Evolutionary conservation across 257 asterid species (phyloP), one percentile per base, ranked within the genome.

Genomic region (Anisodus tanguticus): DNA sequence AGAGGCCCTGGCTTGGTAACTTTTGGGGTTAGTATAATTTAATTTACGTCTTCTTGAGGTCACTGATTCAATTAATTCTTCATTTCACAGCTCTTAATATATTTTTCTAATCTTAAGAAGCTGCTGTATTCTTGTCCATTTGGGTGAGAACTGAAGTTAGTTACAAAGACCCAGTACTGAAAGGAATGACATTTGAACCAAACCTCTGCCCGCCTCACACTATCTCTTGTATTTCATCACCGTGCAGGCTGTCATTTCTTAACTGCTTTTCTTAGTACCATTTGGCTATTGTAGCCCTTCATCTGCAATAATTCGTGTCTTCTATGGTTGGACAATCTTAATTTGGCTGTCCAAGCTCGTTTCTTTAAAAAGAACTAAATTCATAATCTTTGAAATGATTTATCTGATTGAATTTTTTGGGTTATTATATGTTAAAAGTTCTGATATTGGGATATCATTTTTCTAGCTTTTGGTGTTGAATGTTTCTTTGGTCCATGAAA

Each of bases 1-100:
- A 97, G 99, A 92, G 99, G 99, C 81, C 99, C 99, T 84, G 99
- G 99, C 64, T 89, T 97, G 92, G 99, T 97, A 79, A 95, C 99
- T 69, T 97, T 95, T 89, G 99, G 99, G 97, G 99, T 97, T 84
- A 79, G 98, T 89, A 31, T 31, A 71, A 79, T 82, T 70, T 68
- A 17, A 8, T 70, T 70, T 70, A 43, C 35, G 11, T 1, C 31
- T 43, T 70, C 57, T 70, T 70, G 79, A 70, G 55, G 45, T 9
- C 9, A 9, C 31, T 70, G 79, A 70, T 43, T 43, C 55, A 43
- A 6, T 41, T 70, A 43, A 1, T 68, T 68, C 53, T 39, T 15
- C 53, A 39, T 39, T 69, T 39, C 26, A 69, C 53, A 16, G 41
- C 31, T 69, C 53, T 7, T 69, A 35, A 31, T 31, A 31, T 7